These are phyloP conservation scores for Chalciporus sphaerocephalus DNA, from an alignment of 768 basidiomycete genomes.

Conservation along the genomic window DNA sequence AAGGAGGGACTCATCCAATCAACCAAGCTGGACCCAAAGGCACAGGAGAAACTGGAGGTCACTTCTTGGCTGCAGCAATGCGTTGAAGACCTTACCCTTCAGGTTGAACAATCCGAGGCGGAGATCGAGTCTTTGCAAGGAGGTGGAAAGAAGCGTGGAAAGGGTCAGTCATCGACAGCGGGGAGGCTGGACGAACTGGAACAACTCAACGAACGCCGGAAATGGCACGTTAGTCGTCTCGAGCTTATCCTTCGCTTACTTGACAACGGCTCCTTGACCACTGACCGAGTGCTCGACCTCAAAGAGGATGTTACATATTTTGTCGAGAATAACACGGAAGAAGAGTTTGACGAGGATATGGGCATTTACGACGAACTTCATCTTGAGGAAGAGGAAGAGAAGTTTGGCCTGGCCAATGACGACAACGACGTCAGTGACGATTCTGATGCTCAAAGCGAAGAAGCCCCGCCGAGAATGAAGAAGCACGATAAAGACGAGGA, in stretches of 20 bases:
- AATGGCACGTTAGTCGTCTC: constrained; percentile 91
- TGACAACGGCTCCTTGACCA: constrained; percentile 85
- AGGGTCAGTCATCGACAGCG: constrained; percentile 56
- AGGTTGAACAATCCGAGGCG: constrained; percentile 92
- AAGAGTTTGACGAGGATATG: constrained; percentile 95
- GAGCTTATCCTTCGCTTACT: constrained; percentile 90
- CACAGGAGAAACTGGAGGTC: constrained; percentile 92
- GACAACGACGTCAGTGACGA: constrained; percentile 73
- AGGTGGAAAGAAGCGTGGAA: constrained; percentile 79
- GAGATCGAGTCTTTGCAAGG: constrained; percentile 86
- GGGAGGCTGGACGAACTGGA: constrained; percentile 84
- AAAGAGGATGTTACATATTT: constrained; percentile 97
- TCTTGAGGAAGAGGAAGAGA: constrained; percentile 95
- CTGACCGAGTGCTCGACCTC: constrained; percentile 74
- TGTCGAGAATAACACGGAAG: constrained; percentile 92
- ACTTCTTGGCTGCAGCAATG: constrained; percentile 81
- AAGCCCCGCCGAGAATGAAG: constrained; percentile 68
- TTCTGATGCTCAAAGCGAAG: constrained; percentile 72
- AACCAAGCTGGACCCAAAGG: constrained; percentile 91
- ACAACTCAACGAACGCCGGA: constrained; percentile 83
- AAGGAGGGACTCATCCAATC: constrained; percentile 97
- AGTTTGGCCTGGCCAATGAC: constrained; percentile 70
- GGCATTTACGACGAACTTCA: constrained; percentile 97
- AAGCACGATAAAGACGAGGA: constrained; percentile 73
- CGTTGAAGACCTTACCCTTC: constrained; percentile 89